Evolutionary conservation across 495 filamentous ascomycete genomes (phyloP), one percentile per base, ranked within the genome.

Genomic region (Podospora pseudoanserina): DNA sequence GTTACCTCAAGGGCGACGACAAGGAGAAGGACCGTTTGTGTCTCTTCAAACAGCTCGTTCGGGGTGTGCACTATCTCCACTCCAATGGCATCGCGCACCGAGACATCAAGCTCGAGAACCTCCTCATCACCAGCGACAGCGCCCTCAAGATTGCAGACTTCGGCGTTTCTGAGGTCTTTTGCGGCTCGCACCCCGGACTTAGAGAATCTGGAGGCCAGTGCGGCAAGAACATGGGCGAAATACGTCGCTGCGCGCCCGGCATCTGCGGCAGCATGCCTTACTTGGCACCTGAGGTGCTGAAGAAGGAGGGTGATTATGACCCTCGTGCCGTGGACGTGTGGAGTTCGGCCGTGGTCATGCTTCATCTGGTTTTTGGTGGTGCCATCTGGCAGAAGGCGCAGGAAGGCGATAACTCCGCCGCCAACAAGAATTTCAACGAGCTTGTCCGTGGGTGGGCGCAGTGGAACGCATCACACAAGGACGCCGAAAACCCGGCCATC

Each of bases 131-230:
- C 2, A 84, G 81, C 44, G 84, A 89, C 62, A 89, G 91, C 68
- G 86, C 88, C 70, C 79, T 93, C 60, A 93, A 93, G 76, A 91
- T 94, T 67, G 89, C 90, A 54, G 91, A 93, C 77, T 93, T 94
- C 80, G 91, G 91, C 55, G 87, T 90, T 39, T 89, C 89, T 0
- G 89, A 92, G 71, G 89, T 92, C 20, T 93, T 93, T 76, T 83
- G 82, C 59, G 90, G 90, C 64, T 87, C 85, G 61, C 91, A 93
- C 76, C 91, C 90, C 27, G 91, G 90, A 55, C 76, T 90, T 28
- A 78, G 86, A 64, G 82, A 85, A 68, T 84, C 88, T 16, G 86
- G 84, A 56, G 86, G 87, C 55, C 81, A 88, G 73, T 90, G 89
- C 79, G 89, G 87, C 65, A 84, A 84, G 71, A 82, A 86, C 65